A percentile compares a stretch with the other conserved stretches of the same genome.
Conservation (phyloP, 2,329 filamentous ascomycete genomes). For the Fusarium agapanthi region DNA sequence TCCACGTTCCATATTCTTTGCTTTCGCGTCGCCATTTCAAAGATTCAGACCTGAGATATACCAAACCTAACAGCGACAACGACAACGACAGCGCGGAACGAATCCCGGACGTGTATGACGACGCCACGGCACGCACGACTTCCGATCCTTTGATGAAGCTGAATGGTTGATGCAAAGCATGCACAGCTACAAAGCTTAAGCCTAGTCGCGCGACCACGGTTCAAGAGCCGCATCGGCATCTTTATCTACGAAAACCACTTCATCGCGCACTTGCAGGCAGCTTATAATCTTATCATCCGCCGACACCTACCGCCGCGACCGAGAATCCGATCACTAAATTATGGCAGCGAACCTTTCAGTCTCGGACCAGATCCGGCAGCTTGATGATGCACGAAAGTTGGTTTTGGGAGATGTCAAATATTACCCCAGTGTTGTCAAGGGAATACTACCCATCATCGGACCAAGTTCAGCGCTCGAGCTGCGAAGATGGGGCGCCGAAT, state of each 20-base stretch:
- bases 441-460: slow-evolving; percentile 90
- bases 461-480: slow-evolving; percentile 79
- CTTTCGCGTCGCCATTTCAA: slow-evolving; percentile 41
- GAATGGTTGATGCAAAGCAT: slow-evolving; percentile 42
- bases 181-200: slow-evolving; percentile 42
- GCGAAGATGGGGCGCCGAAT: slow-evolving; percentile 95
- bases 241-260: slow-evolving; percentile 22
- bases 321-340: slow-evolving; percentile 23
- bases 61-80: slow-evolving; percentile 14
- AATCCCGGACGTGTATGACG: background rate
- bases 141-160: slow-evolving; percentile 7
- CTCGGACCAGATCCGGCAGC: slow-evolving; percentile 82
- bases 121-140: slow-evolving; percentile 2
- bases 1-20: slow-evolving; percentile 38
- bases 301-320: slow-evolving; percentile 7
- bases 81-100: background rate
- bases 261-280: slow-evolving; percentile 9
- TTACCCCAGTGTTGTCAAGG: slow-evolving; percentile 91
- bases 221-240: slow-evolving; percentile 33
- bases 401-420: slow-evolving; percentile 87
- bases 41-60: slow-evolving; percentile 16
- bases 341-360: slow-evolving; percentile 69
- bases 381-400: slow-evolving; percentile 89
- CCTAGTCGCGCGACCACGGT: slow-evolving; percentile 45
- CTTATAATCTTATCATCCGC: slow-evolving; percentile 6